Conservation (phyloP, 176 grass and related monocot genomes). For the Thinopyrum elongatum region DNA sequence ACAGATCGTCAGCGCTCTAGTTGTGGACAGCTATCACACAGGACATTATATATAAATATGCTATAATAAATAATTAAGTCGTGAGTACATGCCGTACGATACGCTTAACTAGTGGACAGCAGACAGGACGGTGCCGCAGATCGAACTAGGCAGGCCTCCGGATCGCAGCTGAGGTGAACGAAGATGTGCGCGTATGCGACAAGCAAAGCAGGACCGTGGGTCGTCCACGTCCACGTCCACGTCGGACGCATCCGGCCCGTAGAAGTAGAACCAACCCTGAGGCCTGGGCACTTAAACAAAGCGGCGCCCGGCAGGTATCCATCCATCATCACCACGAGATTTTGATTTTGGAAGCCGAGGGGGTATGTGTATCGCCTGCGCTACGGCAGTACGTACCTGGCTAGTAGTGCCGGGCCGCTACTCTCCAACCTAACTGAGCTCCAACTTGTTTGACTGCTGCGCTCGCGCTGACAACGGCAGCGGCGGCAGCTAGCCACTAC, state of each 20-base stretch:
- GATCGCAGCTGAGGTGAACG: background rate
- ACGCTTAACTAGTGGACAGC: conserved; percentile 22
- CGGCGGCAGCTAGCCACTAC: too few relatives aligned
- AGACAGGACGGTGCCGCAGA: background rate
- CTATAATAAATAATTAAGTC: background rate
- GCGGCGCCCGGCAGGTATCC: background rate
- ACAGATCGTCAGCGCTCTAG: background rate
- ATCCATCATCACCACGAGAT: background rate
- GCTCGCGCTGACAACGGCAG: background rate
- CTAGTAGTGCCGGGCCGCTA: conserved; percentile 14
- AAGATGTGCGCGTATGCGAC: background rate
- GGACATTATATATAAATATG: background rate
- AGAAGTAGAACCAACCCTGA: background rate
- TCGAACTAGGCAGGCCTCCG: background rate
- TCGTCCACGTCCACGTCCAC: background rate
- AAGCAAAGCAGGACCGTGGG: background rate
- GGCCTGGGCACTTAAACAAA: background rate
- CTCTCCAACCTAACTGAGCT: background rate
- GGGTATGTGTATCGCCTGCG: too few relatives aligned
- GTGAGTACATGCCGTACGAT: background rate
- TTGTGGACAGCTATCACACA: conserved; percentile 29
- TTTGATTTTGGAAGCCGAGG: background rate
- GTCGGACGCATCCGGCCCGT: background rate
- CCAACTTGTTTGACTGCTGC: background rate
- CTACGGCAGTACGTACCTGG: background rate